Base-by-base conservation (phyloP, 2,329 filamentous ascomycete species). In the Hypoxylon sp. region DNA sequence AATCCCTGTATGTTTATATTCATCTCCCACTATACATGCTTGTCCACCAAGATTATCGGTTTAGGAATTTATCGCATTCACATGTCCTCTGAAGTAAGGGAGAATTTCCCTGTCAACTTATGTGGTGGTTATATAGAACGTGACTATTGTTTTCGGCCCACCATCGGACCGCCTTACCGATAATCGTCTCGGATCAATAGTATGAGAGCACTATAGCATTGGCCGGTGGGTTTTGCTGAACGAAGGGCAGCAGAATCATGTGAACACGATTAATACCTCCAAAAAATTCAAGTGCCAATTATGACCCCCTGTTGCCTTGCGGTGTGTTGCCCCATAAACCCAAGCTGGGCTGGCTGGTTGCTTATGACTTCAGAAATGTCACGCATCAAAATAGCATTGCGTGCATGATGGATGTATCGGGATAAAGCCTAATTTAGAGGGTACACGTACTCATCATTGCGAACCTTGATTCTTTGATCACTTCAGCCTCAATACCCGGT, bases 401-500 rank as follows among this genome's bases (percentile, higher is more conserved):
- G 6, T 27, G 32, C 32, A 38, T 40, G 16, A 51, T 36, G 16
- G 9, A 11, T 34, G 45, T 40, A 34, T 51, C 34, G 37, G 55
- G 55, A 38, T 58, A 58, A 58, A 58, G 40, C 29, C 43, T 16
- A 29, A 37, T 26, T 40, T 19, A 29, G 41, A 50, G 27, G 31
- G 23, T 38, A 51, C 35, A 41, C 53, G 34, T 32, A 50, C 30
- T 9, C 36, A 16, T 38, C 30, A 11, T 41, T 29, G 40, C 26
- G 37, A 53, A 48, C 44, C 44, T 48, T 56, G 41, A 43, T 44
- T 37, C 35, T 48, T 19, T 5, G 43, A 32, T 35, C 48, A 55
- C 41, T 53, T 53, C 56, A 59, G 56, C 56, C 52, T 59, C 56
- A 59, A 59, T 59, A 38, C 45, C 57, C 42, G 37, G n/a, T 49